Percentiles rank a stretch among this genome's conserved stretches.
Evolutionary conservation across 495 filamentous ascomycete genomes (phyloP).

Genomic region (Filosporella fistucella): DNA sequence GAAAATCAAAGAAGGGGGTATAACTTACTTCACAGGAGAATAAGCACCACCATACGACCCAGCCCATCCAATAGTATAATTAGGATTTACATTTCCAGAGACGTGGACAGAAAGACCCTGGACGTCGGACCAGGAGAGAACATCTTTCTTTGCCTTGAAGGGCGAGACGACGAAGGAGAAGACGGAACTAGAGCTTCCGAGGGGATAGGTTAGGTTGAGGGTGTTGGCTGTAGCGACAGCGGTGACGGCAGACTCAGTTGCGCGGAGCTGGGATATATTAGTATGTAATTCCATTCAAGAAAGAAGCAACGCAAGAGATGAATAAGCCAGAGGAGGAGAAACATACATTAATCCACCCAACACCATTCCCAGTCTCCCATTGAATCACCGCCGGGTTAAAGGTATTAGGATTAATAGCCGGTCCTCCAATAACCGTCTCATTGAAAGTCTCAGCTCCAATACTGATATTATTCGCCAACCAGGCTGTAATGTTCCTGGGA

Average conservation of each 20-base stretch:
- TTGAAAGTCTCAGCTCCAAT: conserved; percentile 36
- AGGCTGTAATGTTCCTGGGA: conserved; percentile 35
- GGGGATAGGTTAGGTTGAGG: conserved; percentile 34
- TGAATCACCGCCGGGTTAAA: conserved; percentile 38
- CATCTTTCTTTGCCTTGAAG: conserved; percentile 18
- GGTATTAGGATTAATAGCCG: conserved; percentile 27
- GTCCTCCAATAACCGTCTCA: conserved; percentile 33
- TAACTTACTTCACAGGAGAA: conserved; percentile 14
- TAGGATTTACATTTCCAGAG: conserved; percentile 12
- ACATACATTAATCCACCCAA: conserved; percentile 17
- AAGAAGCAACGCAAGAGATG: background rate
- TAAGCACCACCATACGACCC: conserved; percentile 10
- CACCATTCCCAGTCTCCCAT: conserved; percentile 28
- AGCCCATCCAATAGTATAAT: conserved; percentile 2
- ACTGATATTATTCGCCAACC: conserved; percentile 33
- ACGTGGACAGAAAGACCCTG: conserved; percentile 7
- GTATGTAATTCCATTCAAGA: background rate
- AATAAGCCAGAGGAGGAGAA: background rate
- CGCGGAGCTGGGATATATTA: conserved; percentile 11
- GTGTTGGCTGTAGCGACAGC: conserved; percentile 27
- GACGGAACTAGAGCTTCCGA: conserved; percentile 20
- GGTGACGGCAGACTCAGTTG: conserved; percentile 28
- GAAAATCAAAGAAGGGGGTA: background rate
- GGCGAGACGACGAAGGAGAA: conserved; percentile 19
- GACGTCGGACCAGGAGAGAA: conserved; percentile 25